Conservation (phyloP, 1,284 basidiomycete genomes). For the Volvariella volvacea region DNA sequence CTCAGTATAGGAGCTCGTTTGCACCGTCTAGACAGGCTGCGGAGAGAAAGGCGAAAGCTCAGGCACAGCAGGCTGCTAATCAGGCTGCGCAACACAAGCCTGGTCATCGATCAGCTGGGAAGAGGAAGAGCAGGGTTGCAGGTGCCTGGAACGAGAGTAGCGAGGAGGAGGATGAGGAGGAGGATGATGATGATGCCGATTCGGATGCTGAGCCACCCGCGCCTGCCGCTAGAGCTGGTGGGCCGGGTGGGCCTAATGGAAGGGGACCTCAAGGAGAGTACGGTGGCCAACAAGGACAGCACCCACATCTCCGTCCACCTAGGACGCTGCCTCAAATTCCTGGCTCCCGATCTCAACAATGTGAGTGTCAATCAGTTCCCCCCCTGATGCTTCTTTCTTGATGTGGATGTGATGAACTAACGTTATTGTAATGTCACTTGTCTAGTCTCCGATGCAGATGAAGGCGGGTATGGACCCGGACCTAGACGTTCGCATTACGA, state of each 20-base stretch:
- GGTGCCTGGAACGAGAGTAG: conserved; percentile 71
- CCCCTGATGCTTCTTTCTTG: background rate
- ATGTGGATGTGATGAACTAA: background rate
- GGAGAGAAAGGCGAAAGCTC: conserved; percentile 74
- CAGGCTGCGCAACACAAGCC: conserved; percentile 69
- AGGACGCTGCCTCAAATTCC: conserved; percentile 43
- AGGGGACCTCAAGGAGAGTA: conserved; percentile 17
- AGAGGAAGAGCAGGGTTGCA: conserved; percentile 37
- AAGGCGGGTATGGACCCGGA: conserved; percentile 8
- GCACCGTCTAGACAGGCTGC: conserved; percentile 76
- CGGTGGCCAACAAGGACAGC: conserved; percentile 17
- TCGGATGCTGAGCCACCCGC: conserved; percentile 37
- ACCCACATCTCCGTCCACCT: conserved; percentile 32
- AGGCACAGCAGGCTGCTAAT: conserved; percentile 75
- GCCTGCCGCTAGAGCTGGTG: background rate
- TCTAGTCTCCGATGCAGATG: conserved; percentile 19
- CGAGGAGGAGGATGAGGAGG: conserved; percentile 77
- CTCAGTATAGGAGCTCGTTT: conserved; percentile 72
- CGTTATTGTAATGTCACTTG: conserved; percentile 7
- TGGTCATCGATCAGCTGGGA: conserved; percentile 57
- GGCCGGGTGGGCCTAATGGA: conserved; percentile 16
- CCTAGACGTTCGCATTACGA: conserved; percentile 35
- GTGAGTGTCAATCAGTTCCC: conserved; percentile 19
- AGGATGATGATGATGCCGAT: conserved; percentile 72
- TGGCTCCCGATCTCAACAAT: conserved; percentile 16